Evolutionary conservation across 164 flowering plant species (phyloP).

Genomic region (Annona squamosa): DNA sequence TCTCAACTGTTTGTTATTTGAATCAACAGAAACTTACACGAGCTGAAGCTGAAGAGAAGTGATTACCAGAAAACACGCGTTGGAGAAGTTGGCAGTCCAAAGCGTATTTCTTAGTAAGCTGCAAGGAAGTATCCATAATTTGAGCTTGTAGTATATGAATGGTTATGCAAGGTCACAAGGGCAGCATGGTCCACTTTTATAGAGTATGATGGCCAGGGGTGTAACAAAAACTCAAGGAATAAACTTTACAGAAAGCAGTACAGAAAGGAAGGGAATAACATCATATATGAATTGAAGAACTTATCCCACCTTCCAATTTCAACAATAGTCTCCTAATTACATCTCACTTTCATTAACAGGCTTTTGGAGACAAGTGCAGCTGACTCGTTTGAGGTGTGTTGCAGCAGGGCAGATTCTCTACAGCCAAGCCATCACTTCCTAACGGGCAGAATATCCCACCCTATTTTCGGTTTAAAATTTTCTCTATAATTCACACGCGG

Average conservation of each 20-base stretch:
- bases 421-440: background rate
- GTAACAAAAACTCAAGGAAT: background rate
- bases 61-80: slow-evolving; percentile 20
- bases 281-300: slow-evolving; percentile 16
- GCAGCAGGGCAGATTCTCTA: background rate
- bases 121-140: slow-evolving; percentile 16
- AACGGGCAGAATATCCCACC: background rate
- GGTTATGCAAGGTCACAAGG: background rate
- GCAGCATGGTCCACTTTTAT: slow-evolving; percentile 9
- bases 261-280: slow-evolving; percentile 12
- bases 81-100: slow-evolving; percentile 23
- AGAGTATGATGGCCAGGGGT: background rate
- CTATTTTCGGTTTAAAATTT: background rate
- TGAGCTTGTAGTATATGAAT: background rate
- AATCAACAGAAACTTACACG: background rate
- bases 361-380: slow-evolving; percentile 12
- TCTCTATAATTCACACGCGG: background rate
- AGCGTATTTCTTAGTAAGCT: slow-evolving; percentile 16
- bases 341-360: slow-evolving; percentile 22
- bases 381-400: slow-evolving; percentile 7
- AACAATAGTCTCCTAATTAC: slow-evolving; percentile 16
- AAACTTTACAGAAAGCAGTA: slow-evolving; percentile 15
- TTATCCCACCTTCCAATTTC: slow-evolving; percentile 31
- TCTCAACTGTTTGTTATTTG: background rate
- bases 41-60: background rate